Conservation (phyloP, 140 eudicot genomes). For the Bidens hawaiensis region DNA sequence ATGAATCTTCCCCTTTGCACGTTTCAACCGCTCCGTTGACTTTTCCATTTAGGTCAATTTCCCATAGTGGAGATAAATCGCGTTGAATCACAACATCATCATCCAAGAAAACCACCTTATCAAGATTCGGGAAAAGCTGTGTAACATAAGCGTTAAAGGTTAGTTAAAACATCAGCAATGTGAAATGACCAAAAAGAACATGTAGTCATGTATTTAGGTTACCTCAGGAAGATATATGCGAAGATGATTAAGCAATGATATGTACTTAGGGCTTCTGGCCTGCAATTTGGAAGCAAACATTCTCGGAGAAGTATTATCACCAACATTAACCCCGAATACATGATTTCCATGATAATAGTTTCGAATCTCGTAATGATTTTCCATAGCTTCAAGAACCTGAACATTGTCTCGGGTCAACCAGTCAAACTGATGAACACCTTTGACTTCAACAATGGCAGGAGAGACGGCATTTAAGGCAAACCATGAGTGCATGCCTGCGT, state of each 20-base stretch:
- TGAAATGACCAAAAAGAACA: conserved; percentile 17
- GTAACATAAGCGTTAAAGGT: conserved; percentile 14
- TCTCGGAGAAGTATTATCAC: conserved; percentile 75
- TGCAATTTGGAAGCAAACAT: conserved; percentile 88
- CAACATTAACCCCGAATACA: conserved; percentile 73
- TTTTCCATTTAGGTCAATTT: conserved; percentile 82
- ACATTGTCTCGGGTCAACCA: conserved; percentile 98
- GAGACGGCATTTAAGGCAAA: conserved; percentile 84
- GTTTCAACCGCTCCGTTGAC: conserved; percentile 99
- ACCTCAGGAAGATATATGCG: conserved; percentile 99
- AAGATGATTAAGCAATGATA: conserved; percentile 92
- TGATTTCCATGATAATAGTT: conserved; percentile 95
- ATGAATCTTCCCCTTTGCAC: conserved; percentile 89
- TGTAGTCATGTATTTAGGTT: too few species aligned
- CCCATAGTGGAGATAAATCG: conserved; percentile 94
- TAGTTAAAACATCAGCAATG: conserved; percentile 2
- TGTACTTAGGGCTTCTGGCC: conserved; percentile 97
- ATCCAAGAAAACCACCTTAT: conserved; percentile 92
- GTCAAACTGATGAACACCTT: conserved; percentile 99
- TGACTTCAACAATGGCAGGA: conserved; percentile 94
- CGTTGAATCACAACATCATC: conserved; percentile 95
- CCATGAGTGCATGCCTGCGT: conserved; percentile 99
- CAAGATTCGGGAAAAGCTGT: conserved; percentile 96
- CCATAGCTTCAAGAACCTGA: conserved; percentile 98
- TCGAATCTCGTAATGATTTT: conserved; percentile 72